Evolutionary conservation across 352 stramenopile species (phyloP).

Genomic region (Phytopythium oedochilum): DNA sequence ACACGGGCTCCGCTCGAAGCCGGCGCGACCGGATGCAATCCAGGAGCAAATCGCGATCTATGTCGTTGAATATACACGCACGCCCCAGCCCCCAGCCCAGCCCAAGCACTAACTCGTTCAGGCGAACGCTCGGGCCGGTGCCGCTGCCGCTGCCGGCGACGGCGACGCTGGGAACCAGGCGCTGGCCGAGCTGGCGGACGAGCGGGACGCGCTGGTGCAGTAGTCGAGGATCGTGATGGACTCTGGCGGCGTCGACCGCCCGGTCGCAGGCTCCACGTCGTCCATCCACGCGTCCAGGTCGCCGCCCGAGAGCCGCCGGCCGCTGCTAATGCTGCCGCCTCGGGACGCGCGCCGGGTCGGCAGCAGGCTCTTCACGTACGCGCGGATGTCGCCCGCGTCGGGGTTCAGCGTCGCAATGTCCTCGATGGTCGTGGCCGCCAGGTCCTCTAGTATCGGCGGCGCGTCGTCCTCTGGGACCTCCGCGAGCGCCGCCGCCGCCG

Average conservation of each 20-base stretch:
- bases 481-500: constrained; percentile 9
- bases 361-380: constrained; percentile 18
- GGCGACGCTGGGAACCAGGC: constrained; percentile 1
- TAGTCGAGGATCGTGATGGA: constrained; percentile 35
- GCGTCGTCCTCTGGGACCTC: constrained; percentile 16
- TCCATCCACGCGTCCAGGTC: constrained; percentile 22
- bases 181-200: constrained; percentile 16
- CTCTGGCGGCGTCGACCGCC: constrained; percentile 26
- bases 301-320: constrained; percentile 18
- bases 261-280: background rate
- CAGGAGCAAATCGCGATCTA: too few relatives aligned
- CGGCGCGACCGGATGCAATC: too few relatives aligned
- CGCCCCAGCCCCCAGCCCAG: too few relatives aligned
- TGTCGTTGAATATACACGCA: too few relatives aligned
- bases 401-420: constrained; percentile 22
- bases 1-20: too few relatives aligned
- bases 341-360: constrained; percentile 5
- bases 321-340: background rate
- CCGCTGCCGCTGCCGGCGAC: background rate
- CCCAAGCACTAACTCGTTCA: too few relatives aligned
- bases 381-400: constrained; percentile 10
- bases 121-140: background rate
- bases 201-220: constrained; percentile 28
- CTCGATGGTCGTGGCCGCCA: constrained; percentile 29
- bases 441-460: constrained; percentile 32